Evolutionary conservation across 495 filamentous ascomycete genomes (phyloP).

Genomic region (Aspergillus ostianus): DNA sequence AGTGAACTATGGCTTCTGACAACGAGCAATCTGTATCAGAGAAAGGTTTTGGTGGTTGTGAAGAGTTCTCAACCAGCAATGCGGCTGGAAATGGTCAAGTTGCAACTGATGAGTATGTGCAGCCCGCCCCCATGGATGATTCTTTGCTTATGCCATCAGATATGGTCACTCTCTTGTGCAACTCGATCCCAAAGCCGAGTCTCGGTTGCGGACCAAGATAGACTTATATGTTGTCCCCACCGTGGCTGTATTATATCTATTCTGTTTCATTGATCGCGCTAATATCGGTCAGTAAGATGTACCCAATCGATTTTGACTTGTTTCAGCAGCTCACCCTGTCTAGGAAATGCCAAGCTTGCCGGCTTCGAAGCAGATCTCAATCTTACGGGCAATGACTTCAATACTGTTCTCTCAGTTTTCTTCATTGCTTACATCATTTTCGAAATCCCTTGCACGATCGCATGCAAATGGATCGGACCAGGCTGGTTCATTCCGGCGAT

Average conservation of each 20-base stretch:
- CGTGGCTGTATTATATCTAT: conserved; percentile 47
- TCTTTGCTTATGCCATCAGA: not conserved
- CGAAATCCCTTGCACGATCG: conserved; percentile 73
- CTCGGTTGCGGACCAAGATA: conserved; percentile 45
- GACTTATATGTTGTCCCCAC: conserved; percentile 47
- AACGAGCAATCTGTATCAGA: not conserved
- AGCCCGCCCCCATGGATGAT: not conserved
- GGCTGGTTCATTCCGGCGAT: conserved; percentile 50
- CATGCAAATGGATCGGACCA: conserved; percentile 49
- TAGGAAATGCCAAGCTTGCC: conserved; percentile 38
- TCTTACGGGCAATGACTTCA: conserved; percentile 60
- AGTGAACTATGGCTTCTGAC: not conserved
- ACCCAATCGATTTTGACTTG: conserved; percentile 15
- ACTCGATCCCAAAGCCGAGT: conserved; percentile 43
- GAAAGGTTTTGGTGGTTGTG: not conserved
- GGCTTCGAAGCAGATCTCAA: conserved; percentile 46
- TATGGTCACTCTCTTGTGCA: not conserved
- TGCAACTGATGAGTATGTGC: not conserved
- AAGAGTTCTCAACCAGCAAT: not conserved
- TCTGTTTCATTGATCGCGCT: conserved; percentile 57
- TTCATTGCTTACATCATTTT: conserved; percentile 74
- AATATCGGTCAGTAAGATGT: conserved; percentile 51
- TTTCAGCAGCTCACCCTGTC: not conserved
- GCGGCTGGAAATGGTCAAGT: not conserved
- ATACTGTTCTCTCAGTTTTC: conserved; percentile 65